Percentiles rank a stretch among this genome's conserved stretches.
These are phyloP conservation scores for Fomitopsis pulvina DNA, from an alignment of 768 basidiomycete genomes.

Conservation along the genomic window DNA sequence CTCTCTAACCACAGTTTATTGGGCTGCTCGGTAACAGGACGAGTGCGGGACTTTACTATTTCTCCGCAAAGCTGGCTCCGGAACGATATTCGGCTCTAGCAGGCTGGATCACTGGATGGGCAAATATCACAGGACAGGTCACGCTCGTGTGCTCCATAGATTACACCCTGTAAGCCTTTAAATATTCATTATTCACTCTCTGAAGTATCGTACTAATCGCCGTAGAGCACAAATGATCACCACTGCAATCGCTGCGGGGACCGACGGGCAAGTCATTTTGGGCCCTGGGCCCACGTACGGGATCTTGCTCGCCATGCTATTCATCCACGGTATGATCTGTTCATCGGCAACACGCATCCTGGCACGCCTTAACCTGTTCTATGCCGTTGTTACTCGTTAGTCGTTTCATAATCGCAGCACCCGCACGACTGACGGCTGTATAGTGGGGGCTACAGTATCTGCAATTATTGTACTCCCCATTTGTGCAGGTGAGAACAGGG, in stretches of 20 bases:
- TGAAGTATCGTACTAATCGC: background rate
- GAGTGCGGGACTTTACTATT: constrained; percentile 76
- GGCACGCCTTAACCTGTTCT: constrained; percentile 61
- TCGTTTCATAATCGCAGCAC: background rate
- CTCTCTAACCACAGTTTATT: background rate
- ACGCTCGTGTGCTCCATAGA: constrained; percentile 70
- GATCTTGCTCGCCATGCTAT: constrained; percentile 54
- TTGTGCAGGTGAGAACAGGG: constrained; percentile 41
- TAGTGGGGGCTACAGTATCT: constrained; percentile 60
- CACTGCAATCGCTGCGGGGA: constrained; percentile 55
- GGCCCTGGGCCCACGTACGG: constrained; percentile 58
- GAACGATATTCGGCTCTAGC: constrained; percentile 51
- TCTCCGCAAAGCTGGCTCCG: constrained; percentile 68
- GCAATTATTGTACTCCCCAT: constrained; percentile 56
- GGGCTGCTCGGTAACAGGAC: constrained; percentile 38
- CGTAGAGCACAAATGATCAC: constrained; percentile 69
- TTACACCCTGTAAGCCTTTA: constrained; percentile 44
- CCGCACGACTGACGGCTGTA: too few species aligned
- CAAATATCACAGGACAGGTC: constrained; percentile 66
- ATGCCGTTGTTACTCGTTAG: constrained; percentile 55
- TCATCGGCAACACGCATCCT: constrained; percentile 62
- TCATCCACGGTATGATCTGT: constrained; percentile 62
- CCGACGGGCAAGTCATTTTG: constrained; percentile 43
- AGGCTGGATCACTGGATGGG: constrained; percentile 66
- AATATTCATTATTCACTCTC: background rate